phyloP scores from a whole-genome alignment of 192 early-diverging fungal genomes.

The Coemansia sp. region DNA sequence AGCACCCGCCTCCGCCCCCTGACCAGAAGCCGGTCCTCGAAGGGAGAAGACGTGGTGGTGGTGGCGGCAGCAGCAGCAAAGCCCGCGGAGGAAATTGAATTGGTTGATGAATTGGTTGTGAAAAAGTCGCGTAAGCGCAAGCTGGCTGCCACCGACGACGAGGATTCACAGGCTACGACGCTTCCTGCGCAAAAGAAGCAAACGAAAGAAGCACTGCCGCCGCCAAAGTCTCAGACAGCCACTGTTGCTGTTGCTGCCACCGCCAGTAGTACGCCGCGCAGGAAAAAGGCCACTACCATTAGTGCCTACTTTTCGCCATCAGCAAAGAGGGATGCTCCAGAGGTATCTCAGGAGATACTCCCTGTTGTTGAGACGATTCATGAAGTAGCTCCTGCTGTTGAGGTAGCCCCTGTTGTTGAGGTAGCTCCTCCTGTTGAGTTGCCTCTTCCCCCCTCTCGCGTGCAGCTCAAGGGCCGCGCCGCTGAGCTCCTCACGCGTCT shows the following conservation, averaged over 20 bases:
- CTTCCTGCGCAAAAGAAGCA: not conserved
- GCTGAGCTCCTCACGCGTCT: conserved; percentile 23
- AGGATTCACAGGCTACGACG: not conserved
- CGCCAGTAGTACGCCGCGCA: not conserved
- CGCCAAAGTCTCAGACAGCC: no score
- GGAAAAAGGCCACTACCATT: conserved; percentile 27
- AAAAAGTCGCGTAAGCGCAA: conserved; percentile 37
- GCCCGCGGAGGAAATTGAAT: not conserved
- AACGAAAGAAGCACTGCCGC: no score
- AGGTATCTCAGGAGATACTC: no score
- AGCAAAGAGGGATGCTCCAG: not conserved
- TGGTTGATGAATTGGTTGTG: not conserved
- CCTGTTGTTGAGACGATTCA: not conserved
- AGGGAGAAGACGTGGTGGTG: no score
- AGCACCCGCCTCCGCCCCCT: no score
- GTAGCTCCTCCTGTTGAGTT: not conserved
- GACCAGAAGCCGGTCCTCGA: conserved; percentile 40
- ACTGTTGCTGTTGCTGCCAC: no score
- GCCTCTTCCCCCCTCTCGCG: not conserved
- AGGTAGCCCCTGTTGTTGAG: not conserved
- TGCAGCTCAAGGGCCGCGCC: conserved; percentile 5
- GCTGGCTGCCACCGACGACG: no score
- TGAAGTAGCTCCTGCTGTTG: no score
- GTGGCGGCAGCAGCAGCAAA: no score
- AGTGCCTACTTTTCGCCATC: conserved; percentile 25